Evolutionary conservation across 805 yeast genomes (phyloP).

Genomic region (Kluyveromyces aestuarii): DNA sequence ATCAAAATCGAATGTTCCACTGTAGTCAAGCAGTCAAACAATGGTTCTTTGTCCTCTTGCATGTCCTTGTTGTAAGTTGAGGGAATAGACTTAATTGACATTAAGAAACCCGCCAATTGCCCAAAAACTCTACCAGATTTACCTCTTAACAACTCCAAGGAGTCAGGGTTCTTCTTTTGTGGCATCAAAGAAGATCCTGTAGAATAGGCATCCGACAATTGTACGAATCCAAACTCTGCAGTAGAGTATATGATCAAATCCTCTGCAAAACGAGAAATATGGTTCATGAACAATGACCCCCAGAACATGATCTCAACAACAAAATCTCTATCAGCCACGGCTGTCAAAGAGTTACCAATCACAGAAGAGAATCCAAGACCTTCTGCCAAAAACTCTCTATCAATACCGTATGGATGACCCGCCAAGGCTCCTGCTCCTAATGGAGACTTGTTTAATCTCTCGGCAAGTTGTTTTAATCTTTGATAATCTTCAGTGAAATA

Average conservation of each 20-base stretch:
- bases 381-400: constrained; percentile 78
- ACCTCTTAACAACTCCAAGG: constrained; percentile 90
- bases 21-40: constrained; percentile 82
- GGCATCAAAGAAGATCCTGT: constrained; percentile 99
- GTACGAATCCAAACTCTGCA: constrained; percentile 92
- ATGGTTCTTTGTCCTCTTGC: constrained; percentile 99
- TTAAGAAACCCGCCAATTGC: constrained; percentile 86
- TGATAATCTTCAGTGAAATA: constrained; percentile 86
- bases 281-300: constrained; percentile 92
- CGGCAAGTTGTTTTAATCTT: constrained; percentile 71
- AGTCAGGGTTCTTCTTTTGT: constrained; percentile 97
- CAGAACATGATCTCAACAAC: constrained; percentile 94
- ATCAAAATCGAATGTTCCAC: constrained; percentile 90
- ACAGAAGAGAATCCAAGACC: constrained; percentile 75
- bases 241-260: constrained; percentile 94
- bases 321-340: constrained; percentile 95
- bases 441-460: constrained; percentile 81
- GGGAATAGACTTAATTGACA: constrained; percentile 95
- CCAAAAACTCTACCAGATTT: constrained; percentile 97
- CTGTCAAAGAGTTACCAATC: constrained; percentile 93
- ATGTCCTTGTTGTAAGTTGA: constrained; percentile 96
- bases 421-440: constrained; percentile 97
- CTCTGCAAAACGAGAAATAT: constrained; percentile 87
- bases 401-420: constrained; percentile 99
- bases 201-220: constrained; percentile 94